Base-by-base conservation (phyloP, 2,329 filamentous ascomycete species). In the Salinomyces thailandicus region DNA sequence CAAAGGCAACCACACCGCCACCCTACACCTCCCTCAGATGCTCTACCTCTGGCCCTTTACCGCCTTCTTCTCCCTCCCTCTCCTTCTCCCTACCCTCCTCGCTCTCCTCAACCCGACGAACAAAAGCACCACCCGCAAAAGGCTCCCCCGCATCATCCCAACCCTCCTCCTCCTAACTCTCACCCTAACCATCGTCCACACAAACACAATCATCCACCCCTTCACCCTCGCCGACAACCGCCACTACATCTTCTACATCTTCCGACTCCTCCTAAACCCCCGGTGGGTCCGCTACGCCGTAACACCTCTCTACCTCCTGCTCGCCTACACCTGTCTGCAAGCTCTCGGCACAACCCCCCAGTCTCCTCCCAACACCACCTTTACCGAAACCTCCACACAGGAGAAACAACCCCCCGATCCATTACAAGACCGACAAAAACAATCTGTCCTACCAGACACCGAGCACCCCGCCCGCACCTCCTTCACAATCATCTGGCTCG, bases 191-290 rank as follows among this genome's bases (percentile, higher is more conserved):
- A 61, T 69, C 2, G 77, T 95, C 16, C 73, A 75, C 44, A 81
- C 74, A 69, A 96, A 95, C 68, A 98, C 91, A 20, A 81, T 94
- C 44, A 75, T 96, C 29, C 91, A 98, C 54, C 89, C 91, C 0
- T 98, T 96, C 57, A 94, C 87, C 0, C 72, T 96, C 1, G 91
- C 91, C 20, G 91, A 98, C 60, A 98, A 98, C 60, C 72, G 91
- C 2, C 91, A 98, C 59, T 98, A 94, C 64, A 81, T 93, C 58
- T 98, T 98, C 61, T 98, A 98, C 63, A 68, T 93, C 42, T 98
- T 98, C 67, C 79, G 86, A 1, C 79, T 81, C 5, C 79, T 96
- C 24, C 72, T 81, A 2, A 71, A 70, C 5, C 52, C 49, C 3
- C 48, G 45, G 39, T 54, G 52, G 50, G 35, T 58, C 11, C 49